Percentiles rank a stretch among this genome's conserved stretches.
phyloP scores from a whole-genome alignment of 805 yeast species.

The Teunomyces pallodes region DNA sequence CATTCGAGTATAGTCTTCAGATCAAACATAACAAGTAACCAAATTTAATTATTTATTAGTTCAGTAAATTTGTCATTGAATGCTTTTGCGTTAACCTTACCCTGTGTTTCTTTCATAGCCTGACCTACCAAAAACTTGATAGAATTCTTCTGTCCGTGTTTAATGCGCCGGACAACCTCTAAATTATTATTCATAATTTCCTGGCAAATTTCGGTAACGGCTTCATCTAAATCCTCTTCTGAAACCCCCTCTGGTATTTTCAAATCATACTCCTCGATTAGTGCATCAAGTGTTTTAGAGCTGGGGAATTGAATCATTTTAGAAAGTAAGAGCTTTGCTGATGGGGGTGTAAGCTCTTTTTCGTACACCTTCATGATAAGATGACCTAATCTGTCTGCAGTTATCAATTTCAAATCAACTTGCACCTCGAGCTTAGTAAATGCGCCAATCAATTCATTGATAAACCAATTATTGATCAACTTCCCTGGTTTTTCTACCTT shows the following conservation, averaged over 20 bases:
- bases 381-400: conserved; percentile 49
- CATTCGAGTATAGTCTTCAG: conserved; percentile 14
- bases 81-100: conserved; percentile 45
- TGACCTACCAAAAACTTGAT: conserved; percentile 79
- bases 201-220: conserved; percentile 42
- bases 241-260: conserved; percentile 24
- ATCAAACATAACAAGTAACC: conserved; percentile 7
- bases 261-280: conserved; percentile 58
- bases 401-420: conserved; percentile 22
- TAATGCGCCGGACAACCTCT: conserved; percentile 56
- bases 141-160: conserved; percentile 59
- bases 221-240: conserved; percentile 31
- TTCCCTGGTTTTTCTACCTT: conserved; percentile 26
- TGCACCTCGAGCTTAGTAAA: conserved; percentile 50
- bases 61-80: conserved; percentile 25
- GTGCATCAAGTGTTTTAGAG: conserved; percentile 27
- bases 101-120: conserved; percentile 79
- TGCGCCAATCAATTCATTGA: conserved; percentile 76
- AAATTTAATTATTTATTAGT: conserved; percentile 11
- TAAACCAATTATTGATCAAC: conserved; percentile 70
- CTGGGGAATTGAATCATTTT: conserved; percentile 53
- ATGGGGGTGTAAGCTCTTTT: conserved; percentile 55
- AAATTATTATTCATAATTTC: conserved; percentile 45
- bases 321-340: conserved; percentile 63
- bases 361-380: conserved; percentile 50